Base-by-base conservation (phyloP, 768 basidiomycete genomes). In the Boletus pseudopeckii region DNA sequence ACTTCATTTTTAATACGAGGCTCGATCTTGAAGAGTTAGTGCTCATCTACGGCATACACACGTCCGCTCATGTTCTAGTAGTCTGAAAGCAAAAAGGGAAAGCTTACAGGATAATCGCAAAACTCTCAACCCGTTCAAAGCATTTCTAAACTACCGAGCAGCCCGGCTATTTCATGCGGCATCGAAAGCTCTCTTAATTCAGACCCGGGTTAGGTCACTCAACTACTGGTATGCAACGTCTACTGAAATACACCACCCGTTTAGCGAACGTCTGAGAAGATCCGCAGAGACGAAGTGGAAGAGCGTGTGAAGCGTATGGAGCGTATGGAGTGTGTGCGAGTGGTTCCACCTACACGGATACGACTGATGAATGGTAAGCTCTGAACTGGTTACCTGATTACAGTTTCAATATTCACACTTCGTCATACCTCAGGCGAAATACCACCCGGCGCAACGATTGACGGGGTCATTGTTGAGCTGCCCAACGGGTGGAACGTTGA, bases 211-310 rank as follows among this genome's bases (percentile, higher is more conserved):
- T 38, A 10, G 30, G 1, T 34, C 2, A 17, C 9, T 5, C 2
- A 24, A 36, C 13, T 22, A 8, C 13, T 37, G 18, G 8, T 8
- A 8, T 28, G 17, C 22, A 15, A 10, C 7, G 10, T 28, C 7
- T 7, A 15, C 14, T 45, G 15, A 26, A 45, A 22, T 13, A 7
- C n/a, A 22, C 11, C 22, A 28, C 17, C 11, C n/a, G 10, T 28
- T 15, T 20, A 62, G 55, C 15, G 20, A 1, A 61, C 39, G 3
- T 61, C 55, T 0, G 59, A 57, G 43, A 43, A 6, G 26, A 62
- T 61, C 7, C 52, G 50, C 2, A 38, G 42, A 20, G 20, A 48
- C 0, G 18, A 20, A 9, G 5, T 6, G 24, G 24, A 26, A 5
- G 24, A 26, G 24, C 24, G 24, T 7, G 6, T 6, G 24, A 4